Conservation (phyloP, 495 filamentous ascomycete species). For the Amphirosellinia nigrospora region DNA sequence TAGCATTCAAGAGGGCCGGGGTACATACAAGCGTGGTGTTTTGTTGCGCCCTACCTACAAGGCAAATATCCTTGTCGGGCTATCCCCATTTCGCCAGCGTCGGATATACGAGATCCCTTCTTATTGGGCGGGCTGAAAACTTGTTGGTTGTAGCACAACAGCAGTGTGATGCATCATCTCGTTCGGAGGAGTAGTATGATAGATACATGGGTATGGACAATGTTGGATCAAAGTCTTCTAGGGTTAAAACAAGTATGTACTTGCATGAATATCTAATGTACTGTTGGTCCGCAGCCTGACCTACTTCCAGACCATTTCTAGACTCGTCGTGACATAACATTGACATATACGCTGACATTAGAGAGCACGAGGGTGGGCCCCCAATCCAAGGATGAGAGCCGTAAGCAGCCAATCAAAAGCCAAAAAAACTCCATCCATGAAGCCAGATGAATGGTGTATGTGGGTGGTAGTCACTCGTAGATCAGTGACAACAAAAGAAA, state of each 20-base stretch:
- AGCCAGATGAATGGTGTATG: constrained; percentile 35
- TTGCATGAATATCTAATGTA: constrained; percentile 39
- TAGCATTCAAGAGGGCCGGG: too few relatives aligned
- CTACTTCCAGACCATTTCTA: constrained; percentile 31
- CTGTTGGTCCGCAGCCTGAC: constrained; percentile 33
- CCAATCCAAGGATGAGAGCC: constrained; percentile 32
- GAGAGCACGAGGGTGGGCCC: constrained; percentile 29
- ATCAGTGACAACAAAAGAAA: constrained; percentile 37
- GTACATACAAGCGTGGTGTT: too few relatives aligned
- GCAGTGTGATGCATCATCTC: not conserved
- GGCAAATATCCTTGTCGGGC: not conserved
- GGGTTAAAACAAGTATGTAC: constrained; percentile 34
- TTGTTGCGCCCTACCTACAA: too few relatives aligned
- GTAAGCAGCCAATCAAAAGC: constrained; percentile 34
- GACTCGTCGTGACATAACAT: constrained; percentile 30
- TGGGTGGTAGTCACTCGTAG: constrained; percentile 35
- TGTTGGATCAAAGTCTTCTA: constrained; percentile 10
- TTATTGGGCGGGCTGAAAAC: not conserved
- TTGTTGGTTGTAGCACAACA: not conserved
- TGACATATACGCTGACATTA: constrained; percentile 36
- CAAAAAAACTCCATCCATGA: constrained; percentile 39
- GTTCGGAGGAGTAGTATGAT: not conserved
- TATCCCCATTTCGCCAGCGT: not conserved
- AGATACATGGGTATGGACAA: too few relatives aligned
- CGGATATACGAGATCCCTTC: not conserved